These are phyloP conservation scores for Halophytophthora batemanensis DNA, from an alignment of 352 stramenopile species.

Conservation along the genomic window DNA sequence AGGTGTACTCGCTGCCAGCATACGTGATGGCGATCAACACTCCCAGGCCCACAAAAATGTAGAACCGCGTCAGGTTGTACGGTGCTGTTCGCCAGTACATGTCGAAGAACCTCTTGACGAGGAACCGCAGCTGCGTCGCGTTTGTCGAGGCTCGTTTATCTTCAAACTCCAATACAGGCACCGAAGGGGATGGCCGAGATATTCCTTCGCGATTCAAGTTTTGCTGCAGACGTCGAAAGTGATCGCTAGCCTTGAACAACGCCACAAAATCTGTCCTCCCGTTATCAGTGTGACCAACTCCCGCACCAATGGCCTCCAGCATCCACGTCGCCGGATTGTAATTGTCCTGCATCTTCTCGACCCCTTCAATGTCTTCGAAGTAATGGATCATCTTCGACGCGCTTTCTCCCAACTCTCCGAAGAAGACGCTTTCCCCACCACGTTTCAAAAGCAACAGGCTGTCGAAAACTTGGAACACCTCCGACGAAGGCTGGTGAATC, in stretches of 20 bases:
- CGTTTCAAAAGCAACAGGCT: slow-evolving; percentile 75
- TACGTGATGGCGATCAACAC: slow-evolving; percentile 70
- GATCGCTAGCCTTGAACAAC: slow-evolving; percentile 18
- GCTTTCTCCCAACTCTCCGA: slow-evolving; percentile 61
- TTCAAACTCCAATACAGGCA: slow-evolving; percentile 23
- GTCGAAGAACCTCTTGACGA: slow-evolving; percentile 40
- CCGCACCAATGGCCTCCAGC: slow-evolving; percentile 28
- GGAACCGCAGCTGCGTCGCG: slow-evolving; percentile 18
- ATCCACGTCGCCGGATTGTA: slow-evolving; percentile 13
- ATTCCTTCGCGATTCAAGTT: slow-evolving; percentile 11
- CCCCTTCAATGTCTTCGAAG: slow-evolving; percentile 45
- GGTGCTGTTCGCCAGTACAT: slow-evolving; percentile 76
- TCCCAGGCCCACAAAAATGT: slow-evolving; percentile 53
- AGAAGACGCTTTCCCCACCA: slow-evolving; percentile 70
- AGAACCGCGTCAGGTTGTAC: slow-evolving; percentile 72
- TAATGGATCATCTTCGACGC: slow-evolving; percentile 36
- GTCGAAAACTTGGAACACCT: slow-evolving; percentile 75
- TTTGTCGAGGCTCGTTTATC: slow-evolving; percentile 18
- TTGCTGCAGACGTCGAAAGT: slow-evolving; percentile 11
- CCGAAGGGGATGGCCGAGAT: slow-evolving; percentile 9
- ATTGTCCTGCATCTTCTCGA: slow-evolving; percentile 35
- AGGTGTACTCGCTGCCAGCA: slow-evolving; percentile 22
- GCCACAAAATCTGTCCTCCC: slow-evolving; percentile 23
- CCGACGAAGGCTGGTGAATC: slow-evolving; percentile 81
- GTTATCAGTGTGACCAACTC: slow-evolving; percentile 8